A percentile compares a stretch with the other conserved stretches of the same genome.
Evolutionary conservation across 176 grass and related monocot genomes (phyloP).

Genomic region (Bonia amplexicaulis): DNA sequence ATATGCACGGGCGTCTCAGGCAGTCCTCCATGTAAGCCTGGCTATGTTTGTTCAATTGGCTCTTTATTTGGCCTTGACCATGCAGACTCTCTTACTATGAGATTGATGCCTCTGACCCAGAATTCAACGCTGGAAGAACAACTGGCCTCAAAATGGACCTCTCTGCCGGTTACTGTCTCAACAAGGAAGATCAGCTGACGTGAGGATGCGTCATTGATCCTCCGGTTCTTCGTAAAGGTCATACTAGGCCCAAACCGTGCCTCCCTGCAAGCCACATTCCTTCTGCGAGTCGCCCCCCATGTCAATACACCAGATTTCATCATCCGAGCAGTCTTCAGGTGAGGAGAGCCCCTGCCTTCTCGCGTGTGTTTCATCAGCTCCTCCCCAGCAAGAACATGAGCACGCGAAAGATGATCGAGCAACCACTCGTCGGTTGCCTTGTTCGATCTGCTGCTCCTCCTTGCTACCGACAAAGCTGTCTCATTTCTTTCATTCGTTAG

Average conservation of each 20-base stretch:
- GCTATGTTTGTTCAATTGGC: not conserved
- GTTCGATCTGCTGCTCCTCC: conserved; percentile 30
- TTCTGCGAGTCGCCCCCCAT: conserved; percentile 46
- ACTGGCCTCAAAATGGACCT: conserved; percentile 52
- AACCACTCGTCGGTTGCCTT: conserved; percentile 44
- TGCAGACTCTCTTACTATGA: conserved; percentile 28
- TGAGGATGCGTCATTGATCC: not conserved
- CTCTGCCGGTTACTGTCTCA: conserved; percentile 39
- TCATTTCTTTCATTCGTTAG: conserved; percentile 40
- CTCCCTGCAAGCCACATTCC: conserved; percentile 57
- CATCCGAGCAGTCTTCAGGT: conserved; percentile 42
- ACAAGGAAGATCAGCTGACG: conserved; percentile 42
- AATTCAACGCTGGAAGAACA: conserved; percentile 30
- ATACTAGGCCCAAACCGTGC: conserved; percentile 42
- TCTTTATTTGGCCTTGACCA: conserved; percentile 9
- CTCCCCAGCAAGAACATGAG: conserved; percentile 44
- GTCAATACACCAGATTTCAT: conserved; percentile 48
- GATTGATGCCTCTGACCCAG: conserved; percentile 65
- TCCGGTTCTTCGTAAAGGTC: conserved; percentile 41
- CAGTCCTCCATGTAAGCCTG: not conserved
- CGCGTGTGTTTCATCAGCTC: conserved; percentile 55
- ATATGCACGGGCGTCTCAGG: not conserved
- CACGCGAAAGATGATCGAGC: conserved; percentile 39
- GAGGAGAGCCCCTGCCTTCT: conserved; percentile 38
- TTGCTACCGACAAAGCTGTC: conserved; percentile 48